Percentiles rank a stretch among this genome's conserved stretches.
phyloP scores from a whole-genome alignment of 2,329 filamentous ascomycete genomes.

The Colletotrichum sp. region DNA sequence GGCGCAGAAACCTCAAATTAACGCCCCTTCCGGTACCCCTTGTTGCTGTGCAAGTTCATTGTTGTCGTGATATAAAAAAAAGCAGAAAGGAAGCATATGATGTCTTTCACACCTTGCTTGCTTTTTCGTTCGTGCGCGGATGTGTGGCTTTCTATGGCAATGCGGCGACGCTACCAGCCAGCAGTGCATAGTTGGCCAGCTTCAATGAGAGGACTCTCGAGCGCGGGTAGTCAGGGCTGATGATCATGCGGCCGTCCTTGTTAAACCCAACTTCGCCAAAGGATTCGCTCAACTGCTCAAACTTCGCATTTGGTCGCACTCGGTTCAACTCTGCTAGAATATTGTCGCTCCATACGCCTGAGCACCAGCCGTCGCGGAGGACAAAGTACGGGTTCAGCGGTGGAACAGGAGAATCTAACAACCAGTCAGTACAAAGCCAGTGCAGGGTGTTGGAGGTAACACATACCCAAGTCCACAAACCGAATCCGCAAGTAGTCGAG shows the following conservation, averaged over 20 bases:
- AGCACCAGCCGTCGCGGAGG: conserved; percentile 63
- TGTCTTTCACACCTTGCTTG: background rate
- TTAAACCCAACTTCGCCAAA: conserved; percentile 65
- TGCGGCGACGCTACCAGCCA: conserved; percentile 30
- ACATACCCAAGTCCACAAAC: conserved; percentile 73
- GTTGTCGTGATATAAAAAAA: conserved; percentile 8
- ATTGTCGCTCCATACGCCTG: conserved; percentile 74
- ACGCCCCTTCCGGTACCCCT: conserved; percentile 9
- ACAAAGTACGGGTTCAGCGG: conserved; percentile 77
- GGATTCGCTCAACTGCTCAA: conserved; percentile 67
- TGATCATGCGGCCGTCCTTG: conserved; percentile 64
- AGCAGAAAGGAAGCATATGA: background rate
- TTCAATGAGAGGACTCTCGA: conserved; percentile 61
- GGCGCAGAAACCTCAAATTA: conserved; percentile 4
- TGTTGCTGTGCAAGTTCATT: conserved; percentile 20
- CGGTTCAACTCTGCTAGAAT: conserved; percentile 67
- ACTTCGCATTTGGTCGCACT: conserved; percentile 63
- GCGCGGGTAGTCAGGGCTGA: conserved; percentile 60
- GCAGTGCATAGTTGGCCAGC: conserved; percentile 60
- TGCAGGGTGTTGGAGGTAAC: background rate
- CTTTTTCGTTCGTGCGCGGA: background rate
- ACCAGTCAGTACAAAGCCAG: conserved; percentile 26
- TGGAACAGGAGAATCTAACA: conserved; percentile 69
- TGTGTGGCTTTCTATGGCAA: background rate
- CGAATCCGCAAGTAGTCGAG: conserved; percentile 72